Base-by-base conservation (phyloP, 192 early-diverging fungal species). In the Ambispora gerdemannii region DNA sequence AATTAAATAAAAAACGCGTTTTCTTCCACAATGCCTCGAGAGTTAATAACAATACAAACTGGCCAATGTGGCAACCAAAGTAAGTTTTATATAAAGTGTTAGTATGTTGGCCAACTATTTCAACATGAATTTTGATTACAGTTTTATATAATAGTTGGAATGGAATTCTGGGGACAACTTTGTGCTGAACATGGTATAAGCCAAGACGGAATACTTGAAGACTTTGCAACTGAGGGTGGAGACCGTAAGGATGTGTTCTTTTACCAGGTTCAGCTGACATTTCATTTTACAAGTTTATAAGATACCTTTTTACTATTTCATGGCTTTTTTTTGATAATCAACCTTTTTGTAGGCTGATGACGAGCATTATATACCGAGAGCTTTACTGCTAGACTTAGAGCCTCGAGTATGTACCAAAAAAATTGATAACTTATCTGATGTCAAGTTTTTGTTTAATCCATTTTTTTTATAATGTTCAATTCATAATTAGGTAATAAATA, bases 221-320 rank as follows among this genome's bases (percentile, higher is more conserved):
- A 95, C 63, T 93, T 88, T 83, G 95, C 95, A 15, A 93, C 92
- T 4, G 88, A 87, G 50, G 91, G 89, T 24, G 90, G 84, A 13
- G 96, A 98, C 83, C 78, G 96, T 65, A 98, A 98, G 76, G 96
- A 98, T 74, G 96, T 98, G 8, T 98, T 98, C 72, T 98, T 98
- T 75, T 98, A 98, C 78, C 96, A 98, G 82, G 91, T 89, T 70
- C 34, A 65, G 4, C n/a, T n/a, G n/a, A n/a, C n/a, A n/a, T 6
- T 22, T 27, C 24, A 27, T 50, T 25, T 22, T 64, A 50, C 38
- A 35, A 19, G 27, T 33, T 47, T 50, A n/a, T n/a, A n/a, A n/a
- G 1, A 0, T 62, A 30, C 3, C 3, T 7, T 27, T 75, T 68
- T 15, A 28, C 11, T 8, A 32, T 36, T 35, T 25, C 27, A 24